These are phyloP conservation scores for Podila verticillata DNA, from an alignment of 192 early-diverging fungal genomes.

Conservation along the genomic window DNA sequence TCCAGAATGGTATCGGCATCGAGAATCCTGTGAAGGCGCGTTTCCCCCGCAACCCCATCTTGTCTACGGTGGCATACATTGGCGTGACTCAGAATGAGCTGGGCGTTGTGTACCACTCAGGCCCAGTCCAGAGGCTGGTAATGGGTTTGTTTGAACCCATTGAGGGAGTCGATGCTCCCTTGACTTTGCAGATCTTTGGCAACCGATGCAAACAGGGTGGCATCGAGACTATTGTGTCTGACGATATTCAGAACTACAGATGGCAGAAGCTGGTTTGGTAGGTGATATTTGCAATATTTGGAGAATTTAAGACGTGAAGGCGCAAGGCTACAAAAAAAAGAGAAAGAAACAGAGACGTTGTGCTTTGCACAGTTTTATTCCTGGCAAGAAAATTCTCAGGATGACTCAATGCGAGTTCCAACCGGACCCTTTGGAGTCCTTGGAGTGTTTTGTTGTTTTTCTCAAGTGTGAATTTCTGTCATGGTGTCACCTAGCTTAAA, in stretches of 20 bases:
- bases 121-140: slow-evolving; percentile 48
- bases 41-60: slow-evolving; percentile 70
- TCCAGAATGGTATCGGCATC: slow-evolving; percentile 79
- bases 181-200: slow-evolving; percentile 47
- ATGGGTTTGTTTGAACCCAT: slow-evolving; percentile 27
- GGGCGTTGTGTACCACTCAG: slow-evolving; percentile 65
- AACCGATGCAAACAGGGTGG: slow-evolving; percentile 54
- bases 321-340: too few species aligned
- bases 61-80: slow-evolving; percentile 71
- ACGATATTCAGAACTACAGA: slow-evolving; percentile 69
- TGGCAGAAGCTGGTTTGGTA: slow-evolving; percentile 81
- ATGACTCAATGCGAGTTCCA: background rate
- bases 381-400: too few species aligned
- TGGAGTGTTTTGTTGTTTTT: background rate
- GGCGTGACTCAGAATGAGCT: slow-evolving; percentile 64
- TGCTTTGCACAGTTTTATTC: too few species aligned
- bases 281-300: slow-evolving; percentile 3
- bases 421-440: background rate
- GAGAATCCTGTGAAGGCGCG: slow-evolving; percentile 65
- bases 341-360: too few species aligned
- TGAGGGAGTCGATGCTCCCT: slow-evolving; percentile 39
- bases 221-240: slow-evolving; percentile 45
- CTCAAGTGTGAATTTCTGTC: background rate
- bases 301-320: too few species aligned
- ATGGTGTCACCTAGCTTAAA: too few species aligned